Conservation (phyloP, 2,329 filamentous ascomycete genomes). For the Aspergillus udagawae region DNA sequence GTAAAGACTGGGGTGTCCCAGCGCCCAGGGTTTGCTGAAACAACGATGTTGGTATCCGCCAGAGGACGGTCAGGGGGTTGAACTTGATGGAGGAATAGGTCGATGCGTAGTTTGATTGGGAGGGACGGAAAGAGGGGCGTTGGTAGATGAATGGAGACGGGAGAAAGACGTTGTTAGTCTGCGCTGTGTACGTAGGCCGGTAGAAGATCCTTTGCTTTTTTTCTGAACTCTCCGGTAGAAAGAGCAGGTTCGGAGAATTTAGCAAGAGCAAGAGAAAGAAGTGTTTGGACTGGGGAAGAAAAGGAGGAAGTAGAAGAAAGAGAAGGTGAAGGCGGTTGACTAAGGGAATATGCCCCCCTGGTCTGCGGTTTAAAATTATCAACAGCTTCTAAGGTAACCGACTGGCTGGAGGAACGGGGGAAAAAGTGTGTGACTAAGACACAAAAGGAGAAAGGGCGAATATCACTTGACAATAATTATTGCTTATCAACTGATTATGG, state of each 20-base stretch:
- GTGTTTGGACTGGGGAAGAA: background rate
- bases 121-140: conserved; percentile 8
- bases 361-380: background rate
- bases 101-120: conserved; percentile 4
- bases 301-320: conserved; percentile 1
- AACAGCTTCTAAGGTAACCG: background rate
- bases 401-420: conserved; percentile 2
- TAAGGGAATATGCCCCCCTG: conserved; percentile 1
- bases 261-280: background rate
- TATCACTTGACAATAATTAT: conserved; percentile 4
- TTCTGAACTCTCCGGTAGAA: background rate
- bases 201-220: background rate
- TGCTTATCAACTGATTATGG: background rate
- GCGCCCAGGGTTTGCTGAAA: conserved; percentile 16
- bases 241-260: background rate
- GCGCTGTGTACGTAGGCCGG: background rate
- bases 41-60: conserved; percentile 15
- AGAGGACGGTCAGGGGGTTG: conserved; percentile 15
- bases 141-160: conserved; percentile 4
- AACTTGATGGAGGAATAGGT: background rate
- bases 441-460: conserved; percentile 1
- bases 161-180: background rate
- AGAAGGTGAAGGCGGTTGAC: background rate
- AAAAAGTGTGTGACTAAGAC: background rate
- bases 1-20: conserved; percentile 3